Evolutionary conservation across 139 green algal genomes (phyloP).

Genomic region (Chara braunii): DNA sequence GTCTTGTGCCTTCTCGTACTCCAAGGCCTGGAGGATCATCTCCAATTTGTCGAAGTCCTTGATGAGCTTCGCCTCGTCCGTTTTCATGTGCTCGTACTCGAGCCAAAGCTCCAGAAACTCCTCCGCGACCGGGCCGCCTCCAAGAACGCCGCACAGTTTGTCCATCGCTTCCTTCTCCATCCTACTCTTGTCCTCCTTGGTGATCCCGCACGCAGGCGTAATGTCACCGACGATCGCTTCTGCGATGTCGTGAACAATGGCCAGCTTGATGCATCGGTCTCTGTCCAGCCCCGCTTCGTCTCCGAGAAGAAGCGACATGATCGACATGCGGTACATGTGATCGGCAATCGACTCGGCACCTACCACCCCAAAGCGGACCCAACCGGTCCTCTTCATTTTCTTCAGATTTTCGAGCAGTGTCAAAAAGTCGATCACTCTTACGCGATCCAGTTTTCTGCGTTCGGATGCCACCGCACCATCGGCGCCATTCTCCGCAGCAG

Average conservation of each 20-base stretch:
- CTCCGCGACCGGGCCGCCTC: constrained; percentile 41
- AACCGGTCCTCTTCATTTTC: constrained; percentile 66
- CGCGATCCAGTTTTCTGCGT: too few species aligned
- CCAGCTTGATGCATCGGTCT: constrained; percentile 71
- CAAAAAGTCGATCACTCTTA: constrained; percentile 9
- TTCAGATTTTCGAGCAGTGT: constrained; percentile 6
- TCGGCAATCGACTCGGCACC: constrained; percentile 81
- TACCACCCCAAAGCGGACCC: constrained; percentile 65
- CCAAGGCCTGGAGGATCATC: constrained; percentile 72
- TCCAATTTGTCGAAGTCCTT: constrained; percentile 94
- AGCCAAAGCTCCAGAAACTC: constrained; percentile 73
- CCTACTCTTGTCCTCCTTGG: constrained; percentile 67
- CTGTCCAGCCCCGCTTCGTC: constrained; percentile 44
- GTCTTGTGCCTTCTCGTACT: constrained; percentile 71
- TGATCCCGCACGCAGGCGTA: constrained; percentile 62
- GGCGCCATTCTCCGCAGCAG: too few species aligned
- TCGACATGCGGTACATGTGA: constrained; percentile 90
- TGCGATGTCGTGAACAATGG: constrained; percentile 85
- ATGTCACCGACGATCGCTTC: constrained; percentile 92
- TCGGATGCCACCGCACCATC: too few species aligned
- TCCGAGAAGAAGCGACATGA: constrained; percentile 72
- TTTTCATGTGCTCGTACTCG: constrained; percentile 78
- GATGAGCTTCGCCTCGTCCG: constrained; percentile 71
- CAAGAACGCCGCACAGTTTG: constrained; percentile 64
- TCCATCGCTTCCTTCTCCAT: constrained; percentile 66